Conservation (phyloP, 2,329 filamentous ascomycete genomes). For the Colletotrichum sp. region DNA sequence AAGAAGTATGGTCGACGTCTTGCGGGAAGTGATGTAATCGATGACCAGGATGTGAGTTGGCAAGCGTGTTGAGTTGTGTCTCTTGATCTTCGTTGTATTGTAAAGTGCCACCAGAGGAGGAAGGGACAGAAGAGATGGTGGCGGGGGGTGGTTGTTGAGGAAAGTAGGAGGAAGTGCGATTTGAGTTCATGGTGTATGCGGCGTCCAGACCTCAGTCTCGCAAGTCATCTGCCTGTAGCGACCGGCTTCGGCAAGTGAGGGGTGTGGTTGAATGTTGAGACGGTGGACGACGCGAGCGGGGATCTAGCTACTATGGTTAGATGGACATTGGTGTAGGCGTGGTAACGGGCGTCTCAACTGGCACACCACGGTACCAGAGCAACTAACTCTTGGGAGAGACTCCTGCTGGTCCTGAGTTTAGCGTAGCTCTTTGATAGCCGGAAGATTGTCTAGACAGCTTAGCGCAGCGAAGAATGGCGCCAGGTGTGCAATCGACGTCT, state of each 20-base stretch:
- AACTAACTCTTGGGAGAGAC: neutral
- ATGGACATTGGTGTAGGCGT: neutral
- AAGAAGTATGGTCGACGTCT: neutral
- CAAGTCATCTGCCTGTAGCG: neutral
- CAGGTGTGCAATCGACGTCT: neutral
- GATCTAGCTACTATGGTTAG: conserved; percentile 11
- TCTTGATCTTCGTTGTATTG: conserved; percentile 11
- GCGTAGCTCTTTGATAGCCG: neutral
- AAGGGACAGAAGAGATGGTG: neutral
- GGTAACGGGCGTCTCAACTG: neutral
- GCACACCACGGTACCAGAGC: neutral
- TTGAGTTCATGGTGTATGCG: conserved; percentile 3
- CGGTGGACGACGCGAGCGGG: conserved; percentile 7
- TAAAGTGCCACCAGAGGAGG: neutral
- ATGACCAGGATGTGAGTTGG: conserved; percentile 18
- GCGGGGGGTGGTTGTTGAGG: conserved; percentile 8
- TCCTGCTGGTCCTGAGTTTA: neutral
- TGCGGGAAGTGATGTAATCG: neutral
- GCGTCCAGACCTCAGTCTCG: neutral
- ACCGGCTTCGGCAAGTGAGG: conserved; percentile 1
- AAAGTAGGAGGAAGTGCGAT: conserved; percentile 14
- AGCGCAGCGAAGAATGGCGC: neutral
- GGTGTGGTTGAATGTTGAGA: neutral
- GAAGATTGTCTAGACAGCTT: neutral
- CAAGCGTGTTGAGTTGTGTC: conserved; percentile 23